Conservation (phyloP, 1,284 basidiomycete species). For the Austroboletus niveus region DNA sequence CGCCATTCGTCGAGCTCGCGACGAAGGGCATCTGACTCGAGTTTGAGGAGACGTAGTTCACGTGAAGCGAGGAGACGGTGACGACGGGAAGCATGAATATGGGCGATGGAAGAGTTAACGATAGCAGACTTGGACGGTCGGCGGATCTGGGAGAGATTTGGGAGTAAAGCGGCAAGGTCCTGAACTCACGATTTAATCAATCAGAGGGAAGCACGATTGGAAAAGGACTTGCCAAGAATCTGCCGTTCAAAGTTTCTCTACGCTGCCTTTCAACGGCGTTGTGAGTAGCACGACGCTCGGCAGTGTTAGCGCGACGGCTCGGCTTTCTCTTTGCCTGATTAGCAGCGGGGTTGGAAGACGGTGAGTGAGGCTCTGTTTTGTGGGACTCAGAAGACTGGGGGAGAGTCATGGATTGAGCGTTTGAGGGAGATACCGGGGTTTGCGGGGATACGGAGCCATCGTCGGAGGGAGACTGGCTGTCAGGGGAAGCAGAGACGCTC, state of each 20-base stretch:
- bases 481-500: constrained; percentile 43
- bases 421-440: constrained; percentile 48
- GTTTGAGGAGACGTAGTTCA: constrained; percentile 72
- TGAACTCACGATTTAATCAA: constrained; percentile 33
- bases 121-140: constrained; percentile 93
- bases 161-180: constrained; percentile 87
- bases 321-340: constrained; percentile 67
- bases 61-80: constrained; percentile 76
- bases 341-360: constrained; percentile 14
- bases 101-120: constrained; percentile 87
- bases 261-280: constrained; percentile 93
- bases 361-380: constrained; percentile 20
- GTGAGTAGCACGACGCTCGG: constrained; percentile 90
- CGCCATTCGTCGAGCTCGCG: constrained; percentile 89
- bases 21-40: constrained; percentile 78
- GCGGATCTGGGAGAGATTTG: constrained; percentile 85
- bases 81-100: constrained; percentile 78
- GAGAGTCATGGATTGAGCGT: constrained; percentile 38
- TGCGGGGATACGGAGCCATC: constrained; percentile 47
- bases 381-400: constrained; percentile 24
- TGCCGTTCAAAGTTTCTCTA: constrained; percentile 85
- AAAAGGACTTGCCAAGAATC: constrained; percentile 70
- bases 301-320: constrained; percentile 84
- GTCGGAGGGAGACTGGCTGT: constrained; percentile 42
- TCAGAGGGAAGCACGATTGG: constrained; percentile 6